Evolutionary conservation across 169 alveolate genomes (phyloP).

Genomic region (Perkinsus olseni): DNA sequence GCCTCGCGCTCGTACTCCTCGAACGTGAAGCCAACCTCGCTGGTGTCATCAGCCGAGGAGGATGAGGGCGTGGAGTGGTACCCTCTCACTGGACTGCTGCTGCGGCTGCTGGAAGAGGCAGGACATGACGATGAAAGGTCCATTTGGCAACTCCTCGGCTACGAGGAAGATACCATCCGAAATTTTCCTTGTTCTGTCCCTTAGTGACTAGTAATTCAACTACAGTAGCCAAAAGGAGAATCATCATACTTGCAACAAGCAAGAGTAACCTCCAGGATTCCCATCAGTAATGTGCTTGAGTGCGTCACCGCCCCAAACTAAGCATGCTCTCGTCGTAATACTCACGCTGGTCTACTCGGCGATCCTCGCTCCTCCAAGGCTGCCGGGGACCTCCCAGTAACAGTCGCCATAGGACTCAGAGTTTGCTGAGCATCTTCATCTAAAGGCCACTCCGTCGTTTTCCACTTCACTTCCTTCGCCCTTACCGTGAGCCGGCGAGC

Average conservation of each 20-base stretch:
- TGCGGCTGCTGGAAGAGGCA: neutral
- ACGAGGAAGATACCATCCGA: neutral
- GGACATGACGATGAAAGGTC: neutral
- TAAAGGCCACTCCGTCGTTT: no score
- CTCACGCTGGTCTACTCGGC: neutral
- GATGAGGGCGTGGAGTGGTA: neutral
- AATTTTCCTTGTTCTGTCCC: no score
- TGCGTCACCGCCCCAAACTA: neutral
- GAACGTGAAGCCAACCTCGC: neutral
- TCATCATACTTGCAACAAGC: no score
- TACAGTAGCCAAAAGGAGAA: no score
- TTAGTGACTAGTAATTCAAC: no score
- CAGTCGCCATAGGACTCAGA: no score
- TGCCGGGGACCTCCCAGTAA: no score
- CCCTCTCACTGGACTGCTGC: neutral
- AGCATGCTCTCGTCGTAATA: neutral
- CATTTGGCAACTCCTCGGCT: neutral
- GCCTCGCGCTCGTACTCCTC: slow-evolving; percentile 4
- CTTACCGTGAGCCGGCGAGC: no score
- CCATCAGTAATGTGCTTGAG: neutral
- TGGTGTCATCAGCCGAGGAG: neutral
- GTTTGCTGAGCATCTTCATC: no score
- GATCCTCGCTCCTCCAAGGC: neutral
- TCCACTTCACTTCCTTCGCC: no score
- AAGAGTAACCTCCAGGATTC: no score